Conservation (phyloP, 352 stramenopile genomes). For the Globisporangium abappressorium region DNA sequence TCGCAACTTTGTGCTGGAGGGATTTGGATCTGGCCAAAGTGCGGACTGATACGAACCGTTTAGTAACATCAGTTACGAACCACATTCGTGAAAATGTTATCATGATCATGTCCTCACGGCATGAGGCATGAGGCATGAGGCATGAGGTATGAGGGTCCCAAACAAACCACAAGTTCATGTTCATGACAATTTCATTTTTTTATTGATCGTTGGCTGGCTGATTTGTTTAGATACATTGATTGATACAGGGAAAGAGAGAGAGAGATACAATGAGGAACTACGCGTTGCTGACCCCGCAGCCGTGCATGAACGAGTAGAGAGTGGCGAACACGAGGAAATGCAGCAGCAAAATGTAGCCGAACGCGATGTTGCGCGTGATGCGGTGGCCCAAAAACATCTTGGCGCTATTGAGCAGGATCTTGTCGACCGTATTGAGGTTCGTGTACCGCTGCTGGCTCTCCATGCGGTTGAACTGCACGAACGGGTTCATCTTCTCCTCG, state of each 20-base stretch:
- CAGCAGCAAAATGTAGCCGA: slow-evolving; percentile 82
- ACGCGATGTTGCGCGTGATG: slow-evolving; percentile 80
- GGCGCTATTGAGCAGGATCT: slow-evolving; percentile 87
- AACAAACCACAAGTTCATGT: background rate
- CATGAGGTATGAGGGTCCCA: no score
- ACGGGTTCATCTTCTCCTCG: slow-evolving; percentile 91
- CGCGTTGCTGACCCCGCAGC: slow-evolving; percentile 76
- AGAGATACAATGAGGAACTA: slow-evolving; percentile 7
- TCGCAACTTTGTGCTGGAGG: background rate
- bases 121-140: no score
- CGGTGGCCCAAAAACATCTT: slow-evolving; percentile 79
- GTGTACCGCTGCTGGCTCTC: slow-evolving; percentile 87
- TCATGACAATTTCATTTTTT: background rate
- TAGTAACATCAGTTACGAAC: background rate
- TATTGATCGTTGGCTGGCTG: background rate
- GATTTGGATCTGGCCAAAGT: background rate
- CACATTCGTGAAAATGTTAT: background rate
- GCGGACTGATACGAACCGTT: background rate
- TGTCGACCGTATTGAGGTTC: slow-evolving; percentile 89
- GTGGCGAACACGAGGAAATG: slow-evolving; percentile 85
- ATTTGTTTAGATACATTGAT: background rate
- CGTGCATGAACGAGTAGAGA: slow-evolving; percentile 87
- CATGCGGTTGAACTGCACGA: slow-evolving; percentile 90
- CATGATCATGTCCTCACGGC: background rate
- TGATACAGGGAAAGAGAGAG: background rate